Evolutionary conservation across 2,329 filamentous ascomycete genomes (phyloP).

Genomic region (Aspergillus neotritici): DNA sequence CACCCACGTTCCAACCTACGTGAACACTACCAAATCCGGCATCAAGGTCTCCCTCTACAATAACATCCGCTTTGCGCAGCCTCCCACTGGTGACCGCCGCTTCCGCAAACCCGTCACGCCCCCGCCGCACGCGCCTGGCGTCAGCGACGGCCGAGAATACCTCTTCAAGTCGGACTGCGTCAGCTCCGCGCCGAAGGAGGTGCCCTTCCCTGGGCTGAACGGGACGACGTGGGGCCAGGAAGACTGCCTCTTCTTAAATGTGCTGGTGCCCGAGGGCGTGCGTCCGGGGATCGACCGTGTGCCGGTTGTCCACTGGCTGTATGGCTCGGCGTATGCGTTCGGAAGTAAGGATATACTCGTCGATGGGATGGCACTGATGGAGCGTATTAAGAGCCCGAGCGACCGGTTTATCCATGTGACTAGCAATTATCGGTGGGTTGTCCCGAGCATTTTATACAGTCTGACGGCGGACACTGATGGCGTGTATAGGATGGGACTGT

Average conservation of each 20-base stretch:
- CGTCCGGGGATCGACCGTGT: background rate
- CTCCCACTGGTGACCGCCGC: background rate
- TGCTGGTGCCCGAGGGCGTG: slow-evolving; percentile 1
- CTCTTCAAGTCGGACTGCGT: background rate
- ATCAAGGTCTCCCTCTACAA: background rate
- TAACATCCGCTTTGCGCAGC: slow-evolving; percentile 2
- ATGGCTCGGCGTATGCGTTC: slow-evolving; percentile 1
- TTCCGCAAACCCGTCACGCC: slow-evolving; percentile 1
- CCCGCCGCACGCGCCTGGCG: background rate
- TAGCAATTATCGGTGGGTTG: too few relatives aligned
- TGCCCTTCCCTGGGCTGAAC: background rate
- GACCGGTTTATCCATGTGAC: too few relatives aligned
- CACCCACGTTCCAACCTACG: background rate
- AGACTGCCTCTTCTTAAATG: slow-evolving; percentile 1
- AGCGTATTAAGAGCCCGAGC: background rate
- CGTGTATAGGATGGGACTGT: background rate
- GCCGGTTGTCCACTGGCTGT: slow-evolving; percentile 1
- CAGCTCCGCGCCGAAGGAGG: background rate
- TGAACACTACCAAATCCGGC: background rate
- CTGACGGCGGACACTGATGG: background rate
- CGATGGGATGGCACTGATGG: background rate
- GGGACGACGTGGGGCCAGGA: slow-evolving; percentile 1
- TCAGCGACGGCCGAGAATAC: background rate
- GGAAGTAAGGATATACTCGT: slow-evolving; percentile 1
- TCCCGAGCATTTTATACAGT: too few relatives aligned